Percentiles rank a stretch among this genome's conserved stretches.
These are phyloP conservation scores for Chlorella vulgaris DNA, from an alignment of 139 green algal species.

Conservation along the genomic window DNA sequence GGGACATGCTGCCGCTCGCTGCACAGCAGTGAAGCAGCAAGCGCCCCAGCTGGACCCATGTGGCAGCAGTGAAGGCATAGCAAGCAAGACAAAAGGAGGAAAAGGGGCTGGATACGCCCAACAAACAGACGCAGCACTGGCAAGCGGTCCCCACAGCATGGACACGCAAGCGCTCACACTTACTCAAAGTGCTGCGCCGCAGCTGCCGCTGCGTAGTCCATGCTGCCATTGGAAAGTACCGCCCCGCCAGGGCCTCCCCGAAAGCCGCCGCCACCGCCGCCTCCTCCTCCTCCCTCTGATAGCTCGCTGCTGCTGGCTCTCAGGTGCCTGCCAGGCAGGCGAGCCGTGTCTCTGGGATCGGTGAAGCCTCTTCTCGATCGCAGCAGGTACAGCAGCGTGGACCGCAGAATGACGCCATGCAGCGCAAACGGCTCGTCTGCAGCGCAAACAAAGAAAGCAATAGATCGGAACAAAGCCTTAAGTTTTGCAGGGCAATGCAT, in stretches of 20 bases:
- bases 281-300: background rate
- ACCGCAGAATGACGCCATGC: slow-evolving; percentile 20
- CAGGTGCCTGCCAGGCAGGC: background rate
- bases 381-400: slow-evolving; percentile 29
- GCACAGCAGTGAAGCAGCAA: background rate
- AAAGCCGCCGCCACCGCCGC: too few species aligned
- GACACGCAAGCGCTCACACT: background rate
- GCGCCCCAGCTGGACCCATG: background rate
- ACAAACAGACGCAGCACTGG: too few species aligned
- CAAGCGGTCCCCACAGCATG: too few species aligned
- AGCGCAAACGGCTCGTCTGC: slow-evolving; percentile 30
- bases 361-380: slow-evolving; percentile 11
- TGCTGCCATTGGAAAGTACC: slow-evolving; percentile 3
- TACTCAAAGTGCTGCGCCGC: slow-evolving; percentile 9
- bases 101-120: too few species aligned
- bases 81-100: too few species aligned
- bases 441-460: background rate
- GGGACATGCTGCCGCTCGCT: slow-evolving; percentile 21
- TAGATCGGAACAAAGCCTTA: too few species aligned
- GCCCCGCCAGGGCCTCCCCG: background rate
- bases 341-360: background rate
- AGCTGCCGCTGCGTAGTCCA: slow-evolving; percentile 11
- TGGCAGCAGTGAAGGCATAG: background rate
- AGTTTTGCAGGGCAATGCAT: too few species aligned
- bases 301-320: slow-evolving; percentile 3